A percentile compares a stretch with the other conserved stretches of the same genome.
phyloP scores from a whole-genome alignment of 345 rosid species.

The Acer campestre region DNA sequence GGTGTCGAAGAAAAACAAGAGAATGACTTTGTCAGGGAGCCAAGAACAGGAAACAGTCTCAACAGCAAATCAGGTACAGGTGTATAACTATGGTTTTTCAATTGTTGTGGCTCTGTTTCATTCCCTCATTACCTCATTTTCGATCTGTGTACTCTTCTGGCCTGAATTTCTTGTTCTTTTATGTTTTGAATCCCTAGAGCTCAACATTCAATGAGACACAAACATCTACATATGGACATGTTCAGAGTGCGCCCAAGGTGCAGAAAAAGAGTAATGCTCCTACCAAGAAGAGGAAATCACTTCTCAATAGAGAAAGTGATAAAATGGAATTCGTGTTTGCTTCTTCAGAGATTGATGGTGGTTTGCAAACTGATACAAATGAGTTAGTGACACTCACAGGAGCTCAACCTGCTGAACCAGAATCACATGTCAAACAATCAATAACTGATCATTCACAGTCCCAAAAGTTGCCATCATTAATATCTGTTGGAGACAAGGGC shows the following conservation, averaged over 20 bases:
- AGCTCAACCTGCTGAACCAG: constrained; percentile 26
- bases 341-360: constrained; percentile 5
- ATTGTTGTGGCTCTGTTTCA: background rate
- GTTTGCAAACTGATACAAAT: constrained; percentile 6
- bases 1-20: constrained; percentile 26
- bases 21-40: background rate
- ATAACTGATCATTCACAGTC: constrained; percentile 23
- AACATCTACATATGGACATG: constrained; percentile 27
- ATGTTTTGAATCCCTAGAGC: constrained; percentile 38
- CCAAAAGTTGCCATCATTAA: constrained; percentile 35
- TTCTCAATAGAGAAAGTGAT: constrained; percentile 22
- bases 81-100: background rate
- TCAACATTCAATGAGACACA: constrained; percentile 28
- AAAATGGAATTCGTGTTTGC: constrained; percentile 19
- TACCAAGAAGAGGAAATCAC: constrained; percentile 24
- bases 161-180: constrained; percentile 17
- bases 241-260: constrained; percentile 24
- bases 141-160: background rate
- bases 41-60: constrained; percentile 11
- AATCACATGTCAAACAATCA: constrained; percentile 22
- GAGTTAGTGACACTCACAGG: background rate
- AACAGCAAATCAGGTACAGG: constrained; percentile 25
- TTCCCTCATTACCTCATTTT: background rate
- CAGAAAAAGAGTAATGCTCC: constrained; percentile 28
- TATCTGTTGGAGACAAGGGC: constrained; percentile 26